Evolutionary conservation across 805 yeast genomes (phyloP).

Genomic region (Suhomyces sp.): DNA sequence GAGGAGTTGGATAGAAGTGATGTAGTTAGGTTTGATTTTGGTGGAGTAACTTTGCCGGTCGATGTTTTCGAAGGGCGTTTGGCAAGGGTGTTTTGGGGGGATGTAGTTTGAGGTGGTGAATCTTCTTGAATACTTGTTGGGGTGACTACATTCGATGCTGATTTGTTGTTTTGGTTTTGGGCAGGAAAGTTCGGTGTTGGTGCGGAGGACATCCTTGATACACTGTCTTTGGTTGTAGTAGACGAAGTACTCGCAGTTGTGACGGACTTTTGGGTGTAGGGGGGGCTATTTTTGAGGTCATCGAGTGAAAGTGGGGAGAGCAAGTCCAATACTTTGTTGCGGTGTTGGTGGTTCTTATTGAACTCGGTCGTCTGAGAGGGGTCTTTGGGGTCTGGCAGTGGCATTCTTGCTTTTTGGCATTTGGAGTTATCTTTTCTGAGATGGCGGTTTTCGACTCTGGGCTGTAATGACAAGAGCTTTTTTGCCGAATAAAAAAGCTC

Average conservation of each 20-base stretch:
- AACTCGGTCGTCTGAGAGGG: not conserved
- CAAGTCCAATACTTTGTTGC: constrained; percentile 32
- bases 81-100: constrained; percentile 8
- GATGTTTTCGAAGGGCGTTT: not conserved
- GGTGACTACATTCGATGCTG: constrained; percentile 15
- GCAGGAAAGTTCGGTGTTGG: not conserved
- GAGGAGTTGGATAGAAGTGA: constrained; percentile 13
- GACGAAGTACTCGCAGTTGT: constrained; percentile 5
- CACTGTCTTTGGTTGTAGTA: constrained; percentile 1
- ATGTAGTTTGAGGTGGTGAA: constrained; percentile 12
- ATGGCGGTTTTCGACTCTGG: constrained; percentile 40
- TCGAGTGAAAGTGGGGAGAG: constrained; percentile 42
- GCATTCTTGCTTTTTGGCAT: constrained; percentile 18
- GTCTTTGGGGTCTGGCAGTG: not conserved
- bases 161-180: too few relatives aligned
- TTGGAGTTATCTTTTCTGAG: constrained; percentile 33
- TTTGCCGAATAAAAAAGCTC: constrained; percentile 44
- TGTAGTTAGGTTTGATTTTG: constrained; percentile 21
- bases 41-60: not conserved
- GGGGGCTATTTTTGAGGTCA: constrained; percentile 28
- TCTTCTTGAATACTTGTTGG: constrained; percentile 34
- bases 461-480: constrained; percentile 37
- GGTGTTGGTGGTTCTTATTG: constrained; percentile 7
- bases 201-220: not conserved
- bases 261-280: constrained; percentile 7